These are phyloP conservation scores for Ehretia macrophylla DNA, from an alignment of 257 asterid genomes.

Conservation along the genomic window DNA sequence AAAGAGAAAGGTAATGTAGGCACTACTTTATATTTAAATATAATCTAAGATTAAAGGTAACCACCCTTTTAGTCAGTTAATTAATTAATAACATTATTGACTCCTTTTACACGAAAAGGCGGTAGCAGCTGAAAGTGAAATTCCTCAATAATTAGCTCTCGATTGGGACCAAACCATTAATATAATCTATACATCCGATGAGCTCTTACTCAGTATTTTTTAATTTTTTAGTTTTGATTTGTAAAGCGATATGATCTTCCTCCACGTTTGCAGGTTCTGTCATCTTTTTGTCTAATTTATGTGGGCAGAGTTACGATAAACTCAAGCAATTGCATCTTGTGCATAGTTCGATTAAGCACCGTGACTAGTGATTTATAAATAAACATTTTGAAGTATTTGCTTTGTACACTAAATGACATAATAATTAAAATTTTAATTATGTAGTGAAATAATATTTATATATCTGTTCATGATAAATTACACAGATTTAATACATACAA, in stretches of 20 bases:
- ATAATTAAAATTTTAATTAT: too few relatives aligned
- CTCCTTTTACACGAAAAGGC: conserved; percentile 9
- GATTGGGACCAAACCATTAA: conserved; percentile 16
- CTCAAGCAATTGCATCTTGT: too few relatives aligned
- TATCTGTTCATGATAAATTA: too few relatives aligned
- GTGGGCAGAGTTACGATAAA: not conserved
- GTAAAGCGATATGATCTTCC: not conserved
- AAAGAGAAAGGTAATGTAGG: too few relatives aligned
- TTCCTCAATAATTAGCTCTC: conserved; percentile 21
- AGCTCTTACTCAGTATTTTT: not conserved
- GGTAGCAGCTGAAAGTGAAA: not conserved
- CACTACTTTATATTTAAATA: too few relatives aligned
- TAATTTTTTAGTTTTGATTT: not conserved
- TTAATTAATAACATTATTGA: conserved; percentile 5
- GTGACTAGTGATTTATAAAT: not conserved
- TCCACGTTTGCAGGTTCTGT: not conserved
- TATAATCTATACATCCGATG: not conserved
- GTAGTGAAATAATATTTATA: too few relatives aligned
- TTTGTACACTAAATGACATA: too few relatives aligned
- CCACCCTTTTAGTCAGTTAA: conserved; percentile 10
- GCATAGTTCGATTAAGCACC: not conserved
- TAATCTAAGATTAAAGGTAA: conserved; percentile 14
- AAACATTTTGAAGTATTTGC: too few relatives aligned
- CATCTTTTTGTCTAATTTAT: not conserved
- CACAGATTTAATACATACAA: too few relatives aligned